These are phyloP conservation scores for Hordeum pubiflorum DNA, from an alignment of 202 grass and related monocot species.

Conservation along the genomic window DNA sequence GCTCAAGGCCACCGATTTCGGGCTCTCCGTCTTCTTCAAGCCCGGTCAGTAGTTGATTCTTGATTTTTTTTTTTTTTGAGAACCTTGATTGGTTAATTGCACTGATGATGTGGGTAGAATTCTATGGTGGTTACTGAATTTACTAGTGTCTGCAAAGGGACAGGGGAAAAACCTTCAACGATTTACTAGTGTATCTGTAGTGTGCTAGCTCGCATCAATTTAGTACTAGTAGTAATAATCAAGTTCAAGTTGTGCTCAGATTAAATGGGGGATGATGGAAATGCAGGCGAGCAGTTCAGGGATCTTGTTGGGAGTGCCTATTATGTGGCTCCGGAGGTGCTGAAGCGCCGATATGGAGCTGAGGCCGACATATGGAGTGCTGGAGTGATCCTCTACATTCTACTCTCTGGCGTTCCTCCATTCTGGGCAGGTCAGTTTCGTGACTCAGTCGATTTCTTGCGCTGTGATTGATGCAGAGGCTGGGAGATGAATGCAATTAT, in stretches of 20 bases:
- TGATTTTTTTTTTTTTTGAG: no score
- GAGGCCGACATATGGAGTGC: slow-evolving; percentile 92
- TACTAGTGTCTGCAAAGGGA: not conserved
- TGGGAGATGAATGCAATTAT: not conserved
- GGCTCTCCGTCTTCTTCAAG: slow-evolving; percentile 88
- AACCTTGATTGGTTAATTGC: not conserved
- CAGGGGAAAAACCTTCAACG: not conserved
- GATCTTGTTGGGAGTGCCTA: slow-evolving; percentile 90
- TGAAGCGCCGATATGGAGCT: slow-evolving; percentile 59
- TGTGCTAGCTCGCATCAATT: not conserved
- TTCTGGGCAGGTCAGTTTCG: slow-evolving; percentile 98
- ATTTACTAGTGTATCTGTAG: not conserved
- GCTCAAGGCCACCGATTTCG: slow-evolving; percentile 85
- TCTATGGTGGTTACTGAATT: not conserved
- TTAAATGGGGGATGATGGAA: not conserved
- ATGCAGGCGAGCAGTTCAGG: slow-evolving; percentile 71
- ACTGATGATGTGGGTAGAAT: not conserved
- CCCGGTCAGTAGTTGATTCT: slow-evolving; percentile 19
- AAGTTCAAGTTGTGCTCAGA: not conserved
- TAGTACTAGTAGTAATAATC: not conserved
- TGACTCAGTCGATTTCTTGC: not conserved
- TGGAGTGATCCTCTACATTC: slow-evolving; percentile 90
- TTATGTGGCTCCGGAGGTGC: slow-evolving; percentile 83
- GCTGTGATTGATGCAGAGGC: not conserved
- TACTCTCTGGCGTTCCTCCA: slow-evolving; percentile 83